Conservation (phyloP, 2,329 filamentous ascomycete species). For the Teratosphaeria epicoccoides region DNA sequence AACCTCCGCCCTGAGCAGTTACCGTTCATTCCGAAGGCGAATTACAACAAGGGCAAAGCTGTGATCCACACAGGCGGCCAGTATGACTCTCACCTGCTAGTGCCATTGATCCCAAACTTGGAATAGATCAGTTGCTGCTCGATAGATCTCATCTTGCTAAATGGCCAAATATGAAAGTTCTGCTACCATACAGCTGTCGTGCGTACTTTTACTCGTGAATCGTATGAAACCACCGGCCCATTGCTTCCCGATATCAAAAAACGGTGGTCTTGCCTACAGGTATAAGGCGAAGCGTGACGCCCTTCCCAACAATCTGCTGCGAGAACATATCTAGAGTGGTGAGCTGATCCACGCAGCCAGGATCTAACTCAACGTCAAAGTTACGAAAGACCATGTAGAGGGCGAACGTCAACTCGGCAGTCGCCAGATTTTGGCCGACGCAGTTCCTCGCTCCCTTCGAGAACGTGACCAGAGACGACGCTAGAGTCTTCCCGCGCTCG, state of each 20-base stretch:
- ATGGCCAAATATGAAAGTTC: not conserved
- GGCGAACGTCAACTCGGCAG: constrained; percentile 3
- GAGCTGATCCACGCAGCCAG: not conserved
- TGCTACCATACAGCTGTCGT: too few species aligned
- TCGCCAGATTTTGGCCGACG: constrained; percentile 10
- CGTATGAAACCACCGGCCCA: too few species aligned
- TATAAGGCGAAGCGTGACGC: constrained; percentile 17
- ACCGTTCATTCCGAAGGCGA: not conserved
- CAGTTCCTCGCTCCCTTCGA: constrained; percentile 2
- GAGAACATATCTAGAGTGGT: not conserved
- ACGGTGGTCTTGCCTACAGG: constrained; percentile 27
- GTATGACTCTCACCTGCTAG: not conserved
- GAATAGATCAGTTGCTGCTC: not conserved
- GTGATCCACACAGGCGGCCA: not conserved
- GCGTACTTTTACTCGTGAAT: too few species aligned
- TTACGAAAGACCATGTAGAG: constrained; percentile 3
- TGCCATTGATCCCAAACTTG: not conserved
- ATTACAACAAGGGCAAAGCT: not conserved
- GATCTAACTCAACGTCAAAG: constrained; percentile 3
- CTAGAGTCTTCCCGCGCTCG: constrained; percentile 12
- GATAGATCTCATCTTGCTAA: too few species aligned
- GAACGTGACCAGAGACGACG: not conserved
- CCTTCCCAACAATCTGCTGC: not conserved
- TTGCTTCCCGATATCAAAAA: too few species aligned
- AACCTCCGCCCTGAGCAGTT: not conserved